These are phyloP conservation scores for Atkinsonella texensis DNA, from an alignment of 2,329 filamentous ascomycete genomes.

Conservation along the genomic window DNA sequence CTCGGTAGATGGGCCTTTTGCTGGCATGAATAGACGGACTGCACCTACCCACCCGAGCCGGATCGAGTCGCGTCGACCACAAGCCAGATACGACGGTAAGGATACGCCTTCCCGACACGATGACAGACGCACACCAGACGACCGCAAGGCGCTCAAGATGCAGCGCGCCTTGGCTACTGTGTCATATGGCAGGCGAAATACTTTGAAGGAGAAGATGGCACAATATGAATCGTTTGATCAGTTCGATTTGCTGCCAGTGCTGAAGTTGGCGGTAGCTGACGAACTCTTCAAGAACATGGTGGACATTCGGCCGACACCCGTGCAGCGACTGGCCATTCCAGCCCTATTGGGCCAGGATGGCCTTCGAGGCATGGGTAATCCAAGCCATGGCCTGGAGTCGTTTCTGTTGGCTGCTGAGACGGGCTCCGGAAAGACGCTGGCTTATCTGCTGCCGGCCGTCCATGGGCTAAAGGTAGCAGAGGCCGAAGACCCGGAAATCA, in stretches of 20 bases:
- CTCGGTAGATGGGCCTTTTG: constrained; percentile 36
- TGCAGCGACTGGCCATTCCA: constrained; percentile 83
- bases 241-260: constrained; percentile 59
- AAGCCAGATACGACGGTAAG: constrained; percentile 12
- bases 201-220: constrained; percentile 43
- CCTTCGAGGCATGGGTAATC: constrained; percentile 13
- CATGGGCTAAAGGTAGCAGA: constrained; percentile 76
- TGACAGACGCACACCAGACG: constrained; percentile 23
- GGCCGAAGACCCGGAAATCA: constrained; percentile 43
- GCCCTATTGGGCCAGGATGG: constrained; percentile 51
- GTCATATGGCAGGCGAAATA: constrained; percentile 55
- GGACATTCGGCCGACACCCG: constrained; percentile 71
- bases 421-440: constrained; percentile 90
- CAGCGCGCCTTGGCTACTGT: constrained; percentile 67
- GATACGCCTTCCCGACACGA: constrained; percentile 15
- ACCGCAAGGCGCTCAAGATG: constrained; percentile 82
- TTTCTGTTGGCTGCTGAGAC: constrained; percentile 92
- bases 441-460: constrained; percentile 76
- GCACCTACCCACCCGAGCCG: constrained; percentile 25
- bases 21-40: constrained; percentile 42
- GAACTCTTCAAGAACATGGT: constrained; percentile 66
- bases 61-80: constrained; percentile 9
- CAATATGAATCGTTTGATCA: constrained; percentile 69
- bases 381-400: constrained; percentile 28
- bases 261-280: constrained; percentile 58